phyloP scores from a whole-genome alignment of 169 alveolate species.

The Condylostoma magnum region DNA sequence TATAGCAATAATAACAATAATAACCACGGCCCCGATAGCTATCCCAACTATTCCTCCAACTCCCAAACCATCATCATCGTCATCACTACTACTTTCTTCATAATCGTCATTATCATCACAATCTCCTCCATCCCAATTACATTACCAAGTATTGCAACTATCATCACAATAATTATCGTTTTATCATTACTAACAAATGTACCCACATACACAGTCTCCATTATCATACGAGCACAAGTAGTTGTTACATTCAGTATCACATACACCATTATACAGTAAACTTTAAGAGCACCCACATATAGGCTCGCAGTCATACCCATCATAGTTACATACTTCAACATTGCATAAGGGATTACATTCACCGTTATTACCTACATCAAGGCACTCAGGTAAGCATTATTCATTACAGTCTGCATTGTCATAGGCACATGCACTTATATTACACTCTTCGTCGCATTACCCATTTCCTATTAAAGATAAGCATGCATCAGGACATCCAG shows the following conservation, averaged over 20 bases:
- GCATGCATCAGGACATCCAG: no score
- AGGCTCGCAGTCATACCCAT: neutral
- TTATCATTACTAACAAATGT: neutral
- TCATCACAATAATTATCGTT: neutral
- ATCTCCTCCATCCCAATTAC: neutral
- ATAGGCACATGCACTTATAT: neutral
- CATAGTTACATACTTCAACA: constrained; percentile 3
- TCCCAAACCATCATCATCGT: no score
- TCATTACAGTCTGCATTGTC: neutral
- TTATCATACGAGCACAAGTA: neutral
- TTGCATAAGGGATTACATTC: neutral
- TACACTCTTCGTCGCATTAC: neutral
- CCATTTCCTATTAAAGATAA: neutral
- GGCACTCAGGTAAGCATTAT: neutral
- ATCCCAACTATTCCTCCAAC: no score
- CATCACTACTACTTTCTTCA: no score
- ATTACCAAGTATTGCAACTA: neutral
- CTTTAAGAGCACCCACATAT: neutral
- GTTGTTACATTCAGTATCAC: neutral
- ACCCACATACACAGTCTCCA: neutral
- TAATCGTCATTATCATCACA: no score
- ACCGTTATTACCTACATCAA: neutral
- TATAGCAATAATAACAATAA: neutral
- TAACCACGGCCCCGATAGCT: neutral
- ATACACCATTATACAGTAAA: neutral